A percentile compares a stretch with the other conserved stretches of the same genome.
Evolutionary conservation across 768 basidiomycete species (phyloP).

Genomic region (Goffeauzyma gilvescens): DNA sequence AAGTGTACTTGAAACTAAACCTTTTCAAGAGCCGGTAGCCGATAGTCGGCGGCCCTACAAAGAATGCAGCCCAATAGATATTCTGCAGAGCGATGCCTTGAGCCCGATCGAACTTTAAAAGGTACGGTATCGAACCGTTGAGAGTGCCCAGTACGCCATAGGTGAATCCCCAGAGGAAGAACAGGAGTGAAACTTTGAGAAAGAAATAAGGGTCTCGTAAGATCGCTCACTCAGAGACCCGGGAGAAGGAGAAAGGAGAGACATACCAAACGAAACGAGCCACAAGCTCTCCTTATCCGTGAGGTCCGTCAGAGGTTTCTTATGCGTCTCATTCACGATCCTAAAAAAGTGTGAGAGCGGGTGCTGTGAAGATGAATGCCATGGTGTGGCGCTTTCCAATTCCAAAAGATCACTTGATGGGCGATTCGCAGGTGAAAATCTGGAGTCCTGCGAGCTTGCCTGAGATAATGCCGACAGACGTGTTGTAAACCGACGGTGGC

Average conservation of each 20-base stretch:
- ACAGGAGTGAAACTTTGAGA: slow-evolving; percentile 19
- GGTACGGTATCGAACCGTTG: slow-evolving; percentile 18
- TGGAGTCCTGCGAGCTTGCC: no score
- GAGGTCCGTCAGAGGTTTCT: slow-evolving; percentile 20
- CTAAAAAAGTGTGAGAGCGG: slow-evolving; percentile 18
- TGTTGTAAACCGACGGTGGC: no score
- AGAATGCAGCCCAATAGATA: slow-evolving; percentile 25
- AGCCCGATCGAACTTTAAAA: slow-evolving; percentile 15
- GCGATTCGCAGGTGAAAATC: no score
- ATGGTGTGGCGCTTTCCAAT: no score
- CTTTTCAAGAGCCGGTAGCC: slow-evolving; percentile 25
- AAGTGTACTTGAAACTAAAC: slow-evolving; percentile 25
- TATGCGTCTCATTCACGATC: slow-evolving; percentile 24
- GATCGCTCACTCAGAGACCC: neutral
- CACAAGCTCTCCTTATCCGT: slow-evolving; percentile 21
- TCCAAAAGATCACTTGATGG: no score
- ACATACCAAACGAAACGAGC: slow-evolving; percentile 23
- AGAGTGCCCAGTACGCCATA: slow-evolving; percentile 29
- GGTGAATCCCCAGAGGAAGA: slow-evolving; percentile 29
- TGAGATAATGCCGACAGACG: no score
- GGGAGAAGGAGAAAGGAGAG: no score
- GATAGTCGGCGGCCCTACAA: slow-evolving; percentile 16
- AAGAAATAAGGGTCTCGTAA: neutral
- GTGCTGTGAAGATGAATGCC: no score
- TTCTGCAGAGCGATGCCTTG: slow-evolving; percentile 19